Percentiles rank a stretch among this genome's conserved stretches.
Conservation (phyloP, 495 filamentous ascomycete genomes). For the Rhizodiscina lignyota region DNA sequence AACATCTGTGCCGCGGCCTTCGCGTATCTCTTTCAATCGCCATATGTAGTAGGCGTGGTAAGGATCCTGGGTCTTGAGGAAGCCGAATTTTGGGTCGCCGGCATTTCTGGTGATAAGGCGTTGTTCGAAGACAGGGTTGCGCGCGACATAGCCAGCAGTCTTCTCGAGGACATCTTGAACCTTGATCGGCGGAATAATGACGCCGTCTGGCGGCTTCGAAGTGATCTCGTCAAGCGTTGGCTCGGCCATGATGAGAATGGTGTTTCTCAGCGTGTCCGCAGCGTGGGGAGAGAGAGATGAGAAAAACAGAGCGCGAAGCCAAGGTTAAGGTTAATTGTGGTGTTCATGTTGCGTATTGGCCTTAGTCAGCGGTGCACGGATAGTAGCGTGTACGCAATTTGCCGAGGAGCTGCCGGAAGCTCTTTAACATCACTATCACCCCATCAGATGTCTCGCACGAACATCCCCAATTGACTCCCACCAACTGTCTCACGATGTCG, state of each 20-base stretch:
- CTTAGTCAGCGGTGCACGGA: no score
- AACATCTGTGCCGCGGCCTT: conserved; percentile 64
- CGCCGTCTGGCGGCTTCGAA: conserved; percentile 62
- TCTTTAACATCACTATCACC: no score
- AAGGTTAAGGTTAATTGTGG: no score
- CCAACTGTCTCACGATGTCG: conserved; percentile 17
- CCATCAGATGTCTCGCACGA: no score
- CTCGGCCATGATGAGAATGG: no score
- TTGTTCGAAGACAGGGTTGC: conserved; percentile 65
- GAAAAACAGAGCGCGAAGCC: no score
- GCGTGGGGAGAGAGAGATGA: no score
- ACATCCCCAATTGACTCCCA: no score
- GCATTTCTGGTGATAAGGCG: conserved; percentile 75
- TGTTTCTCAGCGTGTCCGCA: no score
- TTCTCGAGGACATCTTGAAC: conserved; percentile 79
- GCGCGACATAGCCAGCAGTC: conserved; percentile 85
- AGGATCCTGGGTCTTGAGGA: conserved; percentile 62
- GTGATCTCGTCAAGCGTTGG: conserved; percentile 31
- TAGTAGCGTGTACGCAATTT: no score
- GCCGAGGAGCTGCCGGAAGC: no score
- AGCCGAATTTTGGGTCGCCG: conserved; percentile 80
- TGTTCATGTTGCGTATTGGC: no score
- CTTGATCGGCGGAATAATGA: conserved; percentile 73
- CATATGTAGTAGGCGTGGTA: conserved; percentile 83
- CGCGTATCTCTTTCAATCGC: conserved; percentile 70